phyloP scores from a whole-genome alignment of 192 early-diverging fungal species.

The Gigaspora rosea region DNA sequence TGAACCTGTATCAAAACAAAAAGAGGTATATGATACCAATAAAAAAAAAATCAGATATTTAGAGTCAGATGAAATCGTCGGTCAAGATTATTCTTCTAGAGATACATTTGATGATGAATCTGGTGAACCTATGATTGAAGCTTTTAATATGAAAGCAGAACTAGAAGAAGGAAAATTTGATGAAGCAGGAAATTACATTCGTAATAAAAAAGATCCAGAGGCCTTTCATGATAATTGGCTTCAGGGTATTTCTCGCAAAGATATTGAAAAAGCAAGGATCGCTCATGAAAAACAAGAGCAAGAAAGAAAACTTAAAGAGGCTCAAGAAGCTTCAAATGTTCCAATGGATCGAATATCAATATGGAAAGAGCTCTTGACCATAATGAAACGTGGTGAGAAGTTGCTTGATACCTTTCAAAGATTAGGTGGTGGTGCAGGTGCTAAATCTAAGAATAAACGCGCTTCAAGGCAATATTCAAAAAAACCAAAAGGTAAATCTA shows the following conservation, averaged over 20 bases:
- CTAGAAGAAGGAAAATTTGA: conserved; percentile 72
- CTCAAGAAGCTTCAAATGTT: conserved; percentile 38
- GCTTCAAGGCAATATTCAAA: conserved; percentile 25
- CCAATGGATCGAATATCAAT: conserved; percentile 60
- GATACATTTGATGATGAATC: conserved; percentile 50
- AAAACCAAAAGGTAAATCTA: conserved; percentile 45
- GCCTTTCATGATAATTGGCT: conserved; percentile 76
- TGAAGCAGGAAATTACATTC: conserved; percentile 68
- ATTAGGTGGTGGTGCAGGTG: conserved; percentile 50
- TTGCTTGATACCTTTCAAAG: conserved; percentile 61
- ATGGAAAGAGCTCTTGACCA: conserved; percentile 55
- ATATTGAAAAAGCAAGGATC: conserved; percentile 57
- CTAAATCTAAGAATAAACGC: conserved; percentile 48
- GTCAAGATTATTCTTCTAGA: conserved; percentile 53
- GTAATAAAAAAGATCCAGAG: conserved; percentile 66
- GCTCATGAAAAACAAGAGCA: conserved; percentile 52
- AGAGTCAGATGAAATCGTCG: conserved; percentile 48
- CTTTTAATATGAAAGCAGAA: conserved; percentile 78
- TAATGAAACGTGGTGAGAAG: conserved; percentile 60
- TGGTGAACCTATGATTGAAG: conserved; percentile 64
- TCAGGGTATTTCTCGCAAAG: conserved; percentile 57
- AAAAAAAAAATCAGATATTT: conserved; percentile 35
- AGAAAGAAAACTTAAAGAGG: conserved; percentile 49
- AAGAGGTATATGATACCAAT: conserved; percentile 14
- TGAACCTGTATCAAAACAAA: conserved; percentile 12